A percentile compares a stretch with the other conserved stretches of the same genome.
Conservation (phyloP, 345 rosid species). For the Pistacia vera region DNA sequence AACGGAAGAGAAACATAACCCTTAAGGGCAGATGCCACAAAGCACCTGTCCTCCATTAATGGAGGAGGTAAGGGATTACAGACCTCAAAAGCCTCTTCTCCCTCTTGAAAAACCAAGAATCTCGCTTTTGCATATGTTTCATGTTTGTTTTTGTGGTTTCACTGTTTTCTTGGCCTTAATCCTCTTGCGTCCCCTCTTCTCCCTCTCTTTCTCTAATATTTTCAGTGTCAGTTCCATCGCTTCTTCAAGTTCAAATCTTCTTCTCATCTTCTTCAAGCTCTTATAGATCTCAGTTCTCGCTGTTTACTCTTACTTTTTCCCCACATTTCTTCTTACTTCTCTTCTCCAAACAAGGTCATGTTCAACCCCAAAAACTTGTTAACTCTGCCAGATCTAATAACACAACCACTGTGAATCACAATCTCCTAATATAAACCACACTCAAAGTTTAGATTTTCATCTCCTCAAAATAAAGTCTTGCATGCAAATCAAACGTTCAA, state of each 20-base stretch:
- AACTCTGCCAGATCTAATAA: conserved; percentile 29
- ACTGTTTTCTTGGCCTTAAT: conserved; percentile 63
- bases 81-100: conserved; percentile 51
- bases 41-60: conserved; percentile 39
- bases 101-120: conserved; percentile 47
- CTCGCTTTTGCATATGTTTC: conserved; percentile 60
- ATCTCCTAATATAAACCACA: conserved; percentile 21
- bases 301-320: conserved; percentile 45
- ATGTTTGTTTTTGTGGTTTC: conserved; percentile 60
- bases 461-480: conserved; percentile 14
- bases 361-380: conserved; percentile 12
- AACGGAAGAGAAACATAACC: neutral
- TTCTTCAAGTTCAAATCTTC: conserved; percentile 16
- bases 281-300: conserved; percentile 62
- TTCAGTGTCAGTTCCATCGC: conserved; percentile 26
- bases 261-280: conserved; percentile 31
- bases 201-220: conserved; percentile 51
- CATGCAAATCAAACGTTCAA: conserved; percentile 17
- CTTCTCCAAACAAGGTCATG: neutral
- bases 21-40: conserved; percentile 62
- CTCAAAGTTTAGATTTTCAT: conserved; percentile 8
- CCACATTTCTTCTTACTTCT: conserved; percentile 35
- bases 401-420: conserved; percentile 19
- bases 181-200: conserved; percentile 55
- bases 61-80: conserved; percentile 42